Percentiles rank a stretch among this genome's conserved stretches.
Evolutionary conservation across 2,329 filamentous ascomycete species (phyloP).

Genomic region (Curvularia verruculosa): DNA sequence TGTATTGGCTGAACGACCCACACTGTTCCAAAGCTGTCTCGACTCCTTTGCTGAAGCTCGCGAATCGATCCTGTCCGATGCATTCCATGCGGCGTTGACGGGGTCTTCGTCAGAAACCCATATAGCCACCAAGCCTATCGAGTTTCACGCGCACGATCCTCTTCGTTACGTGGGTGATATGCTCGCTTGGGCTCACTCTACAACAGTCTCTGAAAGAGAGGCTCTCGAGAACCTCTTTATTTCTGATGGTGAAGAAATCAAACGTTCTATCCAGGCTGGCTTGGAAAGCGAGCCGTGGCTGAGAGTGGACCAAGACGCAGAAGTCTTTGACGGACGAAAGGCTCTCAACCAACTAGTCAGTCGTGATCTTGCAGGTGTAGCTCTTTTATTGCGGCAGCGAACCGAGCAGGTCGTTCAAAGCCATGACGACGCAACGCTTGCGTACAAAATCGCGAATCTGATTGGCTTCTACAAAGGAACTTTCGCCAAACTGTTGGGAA

Average conservation of each 20-base stretch:
- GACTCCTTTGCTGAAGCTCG: slow-evolving; percentile 92
- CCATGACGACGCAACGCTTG: slow-evolving; percentile 85
- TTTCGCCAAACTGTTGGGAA: slow-evolving; percentile 78
- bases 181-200: slow-evolving; percentile 95
- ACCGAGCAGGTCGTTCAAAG: slow-evolving; percentile 91
- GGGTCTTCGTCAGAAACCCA: slow-evolving; percentile 68
- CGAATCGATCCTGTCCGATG: slow-evolving; percentile 83
- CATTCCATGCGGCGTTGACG: slow-evolving; percentile 87
- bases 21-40: slow-evolving; percentile 89
- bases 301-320: slow-evolving; percentile 59
- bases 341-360: slow-evolving; percentile 87
- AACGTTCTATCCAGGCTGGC: slow-evolving; percentile 78
- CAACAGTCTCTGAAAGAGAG: slow-evolving; percentile 90
- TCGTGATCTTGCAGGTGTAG: slow-evolving; percentile 79
- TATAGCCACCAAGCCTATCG: slow-evolving; percentile 77
- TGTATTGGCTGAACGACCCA: slow-evolving; percentile 86
- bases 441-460: slow-evolving; percentile 89
- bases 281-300: slow-evolving; percentile 86
- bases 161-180: slow-evolving; percentile 94
- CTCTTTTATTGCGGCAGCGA: slow-evolving; percentile 83
- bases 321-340: slow-evolving; percentile 77
- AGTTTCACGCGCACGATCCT: slow-evolving; percentile 89
- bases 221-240: slow-evolving; percentile 91
- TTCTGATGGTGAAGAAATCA: slow-evolving; percentile 86
- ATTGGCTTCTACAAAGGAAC: slow-evolving; percentile 87